Percentiles rank a stretch among this genome's conserved stretches.
Conservation (phyloP, 2,329 filamentous ascomycete genomes). For the Cordyceps pruinosa region DNA sequence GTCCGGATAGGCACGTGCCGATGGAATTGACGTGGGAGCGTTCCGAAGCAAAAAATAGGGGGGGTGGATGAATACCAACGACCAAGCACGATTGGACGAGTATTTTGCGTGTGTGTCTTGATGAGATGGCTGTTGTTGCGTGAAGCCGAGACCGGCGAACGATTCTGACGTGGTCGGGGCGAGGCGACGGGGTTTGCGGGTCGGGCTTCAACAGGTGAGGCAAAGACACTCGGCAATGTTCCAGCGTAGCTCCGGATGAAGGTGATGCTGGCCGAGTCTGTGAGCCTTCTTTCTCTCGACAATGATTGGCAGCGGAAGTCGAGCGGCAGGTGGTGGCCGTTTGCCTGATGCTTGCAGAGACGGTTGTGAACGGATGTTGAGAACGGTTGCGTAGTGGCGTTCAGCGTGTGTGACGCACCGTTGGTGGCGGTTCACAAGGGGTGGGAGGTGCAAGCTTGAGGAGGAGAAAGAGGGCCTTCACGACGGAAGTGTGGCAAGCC, state of each 20-base stretch:
- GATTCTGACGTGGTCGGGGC: slow-evolving; percentile 10
- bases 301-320: neutral
- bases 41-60: neutral
- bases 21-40: neutral
- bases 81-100: neutral
- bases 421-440: slow-evolving; percentile 1
- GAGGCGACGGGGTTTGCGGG: slow-evolving; percentile 5
- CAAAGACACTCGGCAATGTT: neutral
- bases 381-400: slow-evolving; percentile 3
- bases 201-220: neutral
- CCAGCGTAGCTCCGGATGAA: neutral
- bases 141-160: slow-evolving; percentile 11
- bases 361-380: neutral
- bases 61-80: neutral
- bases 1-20: slow-evolving; percentile 4
- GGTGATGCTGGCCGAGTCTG: neutral
- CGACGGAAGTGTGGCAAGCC: slow-evolving; percentile 8
- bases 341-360: slow-evolving; percentile 8
- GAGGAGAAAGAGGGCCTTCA: slow-evolving; percentile 13
- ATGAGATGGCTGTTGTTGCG: slow-evolving; percentile 1
- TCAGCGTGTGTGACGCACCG: slow-evolving; percentile 2
- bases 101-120: slow-evolving; percentile 1
- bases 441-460: slow-evolving; percentile 15
- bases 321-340: slow-evolving; percentile 4
- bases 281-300: slow-evolving; percentile 11